These are phyloP conservation scores for Pichia sp. DNA, from an alignment of 1,139 yeast genomes.

Conservation along the genomic window DNA sequence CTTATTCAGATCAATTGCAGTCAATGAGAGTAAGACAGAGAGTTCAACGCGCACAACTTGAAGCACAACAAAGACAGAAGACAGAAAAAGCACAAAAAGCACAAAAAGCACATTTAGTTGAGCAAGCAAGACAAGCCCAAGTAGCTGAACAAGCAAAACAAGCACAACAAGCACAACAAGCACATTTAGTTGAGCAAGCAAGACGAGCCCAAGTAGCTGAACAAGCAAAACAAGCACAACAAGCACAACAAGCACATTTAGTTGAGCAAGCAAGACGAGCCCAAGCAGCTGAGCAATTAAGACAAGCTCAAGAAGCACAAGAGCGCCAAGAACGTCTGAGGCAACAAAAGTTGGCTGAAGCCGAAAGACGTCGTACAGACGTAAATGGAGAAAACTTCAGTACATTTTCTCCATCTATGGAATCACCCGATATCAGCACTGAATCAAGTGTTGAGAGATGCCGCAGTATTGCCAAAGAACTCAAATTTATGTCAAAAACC, in stretches of 20 bases:
- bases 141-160: no score
- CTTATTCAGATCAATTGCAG: neutral
- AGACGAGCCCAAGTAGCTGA: neutral
- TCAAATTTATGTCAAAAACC: neutral
- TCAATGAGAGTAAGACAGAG: neutral
- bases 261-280: no score
- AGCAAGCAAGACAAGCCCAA: neutral
- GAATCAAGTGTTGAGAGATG: neutral
- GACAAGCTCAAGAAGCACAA: neutral
- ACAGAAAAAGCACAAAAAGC: neutral
- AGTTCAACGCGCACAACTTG: neutral
- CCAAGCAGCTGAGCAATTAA: neutral
- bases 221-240: neutral
- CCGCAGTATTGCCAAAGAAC: slow-evolving; percentile 3
- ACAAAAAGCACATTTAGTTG: neutral
- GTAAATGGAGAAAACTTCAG: neutral
- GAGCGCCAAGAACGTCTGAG: neutral
- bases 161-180: neutral
- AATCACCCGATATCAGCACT: neutral
- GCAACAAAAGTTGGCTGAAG: no score
- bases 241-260: no score
- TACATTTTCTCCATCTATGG: neutral
- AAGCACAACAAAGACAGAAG: neutral
- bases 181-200: neutral
- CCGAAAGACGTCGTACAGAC: no score